phyloP scores from a whole-genome alignment of 331 rosid genomes.

The Acacia pycnantha region DNA sequence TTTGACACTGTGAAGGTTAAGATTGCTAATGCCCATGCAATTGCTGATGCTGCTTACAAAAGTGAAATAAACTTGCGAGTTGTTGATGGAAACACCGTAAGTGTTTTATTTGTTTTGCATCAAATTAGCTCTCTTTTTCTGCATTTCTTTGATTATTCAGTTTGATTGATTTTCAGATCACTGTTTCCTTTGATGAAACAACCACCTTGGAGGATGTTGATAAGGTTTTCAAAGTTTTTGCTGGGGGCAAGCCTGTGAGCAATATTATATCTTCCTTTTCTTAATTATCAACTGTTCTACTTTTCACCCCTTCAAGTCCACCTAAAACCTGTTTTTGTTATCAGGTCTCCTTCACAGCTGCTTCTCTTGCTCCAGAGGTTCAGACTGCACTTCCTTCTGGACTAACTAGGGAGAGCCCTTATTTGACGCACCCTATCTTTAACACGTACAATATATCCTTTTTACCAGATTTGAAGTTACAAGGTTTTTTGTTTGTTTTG shows the following conservation, averaged over 20 bases:
- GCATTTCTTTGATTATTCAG: conserved; percentile 9
- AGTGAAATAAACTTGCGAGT: conserved; percentile 65
- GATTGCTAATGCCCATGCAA: conserved; percentile 52
- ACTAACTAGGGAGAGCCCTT: conserved; percentile 60
- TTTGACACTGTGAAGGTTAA: conserved; percentile 75
- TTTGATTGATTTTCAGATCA: conserved; percentile 50
- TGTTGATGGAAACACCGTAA: conserved; percentile 64
- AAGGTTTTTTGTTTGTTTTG: background rate
- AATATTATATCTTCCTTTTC: background rate
- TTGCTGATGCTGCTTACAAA: conserved; percentile 61
- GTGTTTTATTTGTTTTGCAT: conserved; percentile 18
- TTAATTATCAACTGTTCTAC: background rate
- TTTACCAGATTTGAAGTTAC: background rate
- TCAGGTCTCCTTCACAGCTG: conserved; percentile 79
- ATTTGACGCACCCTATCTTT: conserved; percentile 68
- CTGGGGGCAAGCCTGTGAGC: conserved; percentile 68
- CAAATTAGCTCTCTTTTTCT: background rate
- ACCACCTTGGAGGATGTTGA: conserved; percentile 84
- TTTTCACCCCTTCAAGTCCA: conserved; percentile 3
- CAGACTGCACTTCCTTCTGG: conserved; percentile 54
- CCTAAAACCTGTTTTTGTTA: conserved; percentile 3
- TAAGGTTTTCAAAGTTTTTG: conserved; percentile 63
- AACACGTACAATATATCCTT: conserved; percentile 61
- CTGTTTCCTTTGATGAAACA: conserved; percentile 77
- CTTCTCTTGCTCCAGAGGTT: conserved; percentile 75